Evolutionary conservation across 1,284 basidiomycete genomes (phyloP), one percentile per base, ranked within the genome.

Genomic region (Ustilago hordei): DNA sequence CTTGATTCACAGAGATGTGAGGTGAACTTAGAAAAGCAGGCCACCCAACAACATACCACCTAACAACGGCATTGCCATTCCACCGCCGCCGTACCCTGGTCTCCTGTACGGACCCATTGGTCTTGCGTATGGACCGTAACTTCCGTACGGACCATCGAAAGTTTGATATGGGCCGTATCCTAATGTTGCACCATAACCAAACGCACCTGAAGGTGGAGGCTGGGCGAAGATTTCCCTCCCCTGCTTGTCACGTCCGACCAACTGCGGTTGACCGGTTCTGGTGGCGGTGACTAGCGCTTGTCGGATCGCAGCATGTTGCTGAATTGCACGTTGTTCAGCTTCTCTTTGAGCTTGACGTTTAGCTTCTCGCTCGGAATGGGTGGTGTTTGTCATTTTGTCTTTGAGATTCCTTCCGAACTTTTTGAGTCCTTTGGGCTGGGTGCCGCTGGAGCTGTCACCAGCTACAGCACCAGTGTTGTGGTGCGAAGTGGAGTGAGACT

Each of bases 381-480:
- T 85, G 7, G 72, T 69, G 12, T 81, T 77, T 17, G 85, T 86
- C 60, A 86, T 64, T 59, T 84, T 86, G 67, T 85, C 82, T 58
- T 86, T 86, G 55, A 86, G 59, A 50, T 75, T 76, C 9, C 81
- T 64, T 1, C 85, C 83, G 19, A 86, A 69, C 43, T 78, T 78
- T 31, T 78, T 78, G 15, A 78, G 23, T 2, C 78, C 75, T 36
- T 69, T 79, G n/a, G 74, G 62, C 35, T 65, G 38, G 1, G 43
- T 12, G 8, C 41, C 4, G 17, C 60, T 17, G 12, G 41, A 45
- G 4, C 56, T 59, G 12, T 28, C 36, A 4, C 34, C 60, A 31
- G 12, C 58, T 0, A 31, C 39, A 4, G 45, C 4, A 12, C 17
- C 15, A 54, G 31, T n/a, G 55, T 31, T 32, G 43, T 45, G 34